These are phyloP conservation scores for Radiomyces spectabilis DNA, from an alignment of 192 early-diverging fungal genomes.

Conservation along the genomic window DNA sequence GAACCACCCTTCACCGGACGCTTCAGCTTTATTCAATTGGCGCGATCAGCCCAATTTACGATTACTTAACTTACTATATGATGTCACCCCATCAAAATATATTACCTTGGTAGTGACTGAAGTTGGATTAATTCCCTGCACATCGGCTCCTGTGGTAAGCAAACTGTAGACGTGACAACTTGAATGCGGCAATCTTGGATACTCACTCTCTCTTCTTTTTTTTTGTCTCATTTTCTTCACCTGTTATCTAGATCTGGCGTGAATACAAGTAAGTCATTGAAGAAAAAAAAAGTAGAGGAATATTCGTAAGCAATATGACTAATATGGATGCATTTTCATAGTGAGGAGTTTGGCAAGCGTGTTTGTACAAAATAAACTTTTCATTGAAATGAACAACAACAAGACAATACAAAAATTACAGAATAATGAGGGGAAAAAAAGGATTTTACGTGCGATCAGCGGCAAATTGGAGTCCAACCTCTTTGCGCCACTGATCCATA, in stretches of 20 bases:
- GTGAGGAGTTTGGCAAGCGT: constrained; percentile 19
- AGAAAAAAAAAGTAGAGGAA: background rate
- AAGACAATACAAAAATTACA: background rate
- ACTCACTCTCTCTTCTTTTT: background rate
- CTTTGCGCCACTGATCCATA: constrained; percentile 24
- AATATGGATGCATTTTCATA: background rate
- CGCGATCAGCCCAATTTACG: constrained; percentile 66
- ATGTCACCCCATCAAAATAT: constrained; percentile 91
- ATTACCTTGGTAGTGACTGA: constrained; percentile 89
- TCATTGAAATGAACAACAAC: background rate
- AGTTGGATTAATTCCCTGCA: constrained; percentile 85
- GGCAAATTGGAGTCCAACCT: constrained; percentile 22
- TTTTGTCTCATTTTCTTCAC: background rate
- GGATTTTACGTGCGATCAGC: constrained; percentile 1
- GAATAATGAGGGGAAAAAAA: background rate
- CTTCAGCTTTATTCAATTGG: constrained; percentile 56
- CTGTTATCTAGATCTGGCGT: constrained; percentile 24
- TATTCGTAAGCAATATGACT: background rate
- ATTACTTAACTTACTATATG: constrained; percentile 87
- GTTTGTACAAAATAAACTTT: background rate
- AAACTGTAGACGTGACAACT: too few species aligned
- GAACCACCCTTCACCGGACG: background rate
- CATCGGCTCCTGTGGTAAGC: constrained; percentile 72
- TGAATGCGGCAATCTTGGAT: too few species aligned
- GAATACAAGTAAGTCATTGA: constrained; percentile 32